phyloP scores from a whole-genome alignment of 345 rosid genomes.

The Geranium brycei region DNA sequence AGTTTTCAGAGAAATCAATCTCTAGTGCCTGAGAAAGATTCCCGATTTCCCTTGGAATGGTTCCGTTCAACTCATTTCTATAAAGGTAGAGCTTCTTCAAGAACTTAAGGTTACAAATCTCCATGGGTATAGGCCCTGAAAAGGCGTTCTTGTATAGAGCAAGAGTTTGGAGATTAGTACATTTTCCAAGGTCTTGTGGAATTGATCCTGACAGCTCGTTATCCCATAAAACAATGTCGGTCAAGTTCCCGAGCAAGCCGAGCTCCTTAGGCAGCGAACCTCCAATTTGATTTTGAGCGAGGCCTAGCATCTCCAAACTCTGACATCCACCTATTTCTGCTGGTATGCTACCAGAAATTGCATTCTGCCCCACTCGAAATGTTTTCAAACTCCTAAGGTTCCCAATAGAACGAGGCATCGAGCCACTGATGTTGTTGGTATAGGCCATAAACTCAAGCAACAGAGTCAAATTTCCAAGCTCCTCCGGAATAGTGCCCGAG shows the following conservation, averaged over 20 bases:
- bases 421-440: slow-evolving; percentile 67
- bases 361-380: slow-evolving; percentile 72
- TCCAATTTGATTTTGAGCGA: slow-evolving; percentile 64
- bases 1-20: slow-evolving; percentile 84
- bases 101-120: slow-evolving; percentile 58
- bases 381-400: slow-evolving; percentile 40
- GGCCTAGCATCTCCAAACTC: slow-evolving; percentile 57
- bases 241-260: slow-evolving; percentile 54
- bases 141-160: slow-evolving; percentile 68
- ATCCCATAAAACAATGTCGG: slow-evolving; percentile 57
- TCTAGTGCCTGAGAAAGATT: slow-evolving; percentile 54
- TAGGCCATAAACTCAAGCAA: slow-evolving; percentile 61
- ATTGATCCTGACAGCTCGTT: slow-evolving; percentile 56
- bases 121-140: slow-evolving; percentile 51
- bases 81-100: slow-evolving; percentile 64
- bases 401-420: slow-evolving; percentile 74
- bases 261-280: slow-evolving; percentile 68
- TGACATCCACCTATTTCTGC: slow-evolving; percentile 56
- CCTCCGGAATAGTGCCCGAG: slow-evolving; percentile 60
- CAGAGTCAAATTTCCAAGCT: slow-evolving; percentile 48
- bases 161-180: slow-evolving; percentile 42
- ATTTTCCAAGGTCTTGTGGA: slow-evolving; percentile 68
- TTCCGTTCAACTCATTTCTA: slow-evolving; percentile 69
- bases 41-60: slow-evolving; percentile 70
- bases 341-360: slow-evolving; percentile 64